These are phyloP conservation scores for Epichloe amarillans DNA, from an alignment of 2,329 filamentous ascomycete species.

Conservation along the genomic window DNA sequence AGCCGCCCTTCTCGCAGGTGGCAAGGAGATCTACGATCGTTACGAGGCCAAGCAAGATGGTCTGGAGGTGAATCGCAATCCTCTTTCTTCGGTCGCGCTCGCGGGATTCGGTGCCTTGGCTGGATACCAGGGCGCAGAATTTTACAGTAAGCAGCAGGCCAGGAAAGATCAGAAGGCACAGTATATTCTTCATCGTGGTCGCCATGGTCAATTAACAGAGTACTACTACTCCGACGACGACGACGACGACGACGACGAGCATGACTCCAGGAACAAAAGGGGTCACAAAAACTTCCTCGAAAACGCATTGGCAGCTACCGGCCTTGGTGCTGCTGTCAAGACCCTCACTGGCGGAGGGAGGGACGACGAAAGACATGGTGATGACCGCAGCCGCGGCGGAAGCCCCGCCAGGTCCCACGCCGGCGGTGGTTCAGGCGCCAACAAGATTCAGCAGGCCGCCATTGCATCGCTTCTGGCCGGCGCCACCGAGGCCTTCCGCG, in stretches of 20 bases:
- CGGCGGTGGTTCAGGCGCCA: conserved; percentile 24
- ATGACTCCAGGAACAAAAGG: conserved; percentile 40
- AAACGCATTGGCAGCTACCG: conserved; percentile 47
- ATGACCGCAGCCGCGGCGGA: conserved; percentile 36
- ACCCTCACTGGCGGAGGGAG: conserved; percentile 36
- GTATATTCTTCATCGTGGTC: conserved; percentile 38
- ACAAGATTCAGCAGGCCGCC: conserved; percentile 70
- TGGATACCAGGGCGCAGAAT: conserved; percentile 49
- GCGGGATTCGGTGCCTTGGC: conserved; percentile 52
- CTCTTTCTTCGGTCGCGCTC: conserved; percentile 45
- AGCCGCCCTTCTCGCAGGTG: conserved; percentile 49
- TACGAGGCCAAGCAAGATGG: conserved; percentile 41
- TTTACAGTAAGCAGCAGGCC: conserved; percentile 47
- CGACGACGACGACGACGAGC: conserved; percentile 27
- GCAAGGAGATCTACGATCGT: conserved; percentile 54
- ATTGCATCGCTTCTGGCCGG: conserved; percentile 84
- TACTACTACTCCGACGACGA: conserved; percentile 47
- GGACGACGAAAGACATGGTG: conserved; percentile 25
- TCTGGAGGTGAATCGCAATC: conserved; percentile 40
- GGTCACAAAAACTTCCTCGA: conserved; percentile 52
- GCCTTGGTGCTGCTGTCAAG: conserved; percentile 48
- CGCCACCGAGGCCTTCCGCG: conserved; percentile 82
- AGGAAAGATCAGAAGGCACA: conserved; percentile 43
- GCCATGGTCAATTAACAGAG: conserved; percentile 37
- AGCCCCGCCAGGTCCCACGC: conserved; percentile 31